Evolutionary conservation across 768 basidiomycete species (phyloP).

Genomic region (Postia placenta): DNA sequence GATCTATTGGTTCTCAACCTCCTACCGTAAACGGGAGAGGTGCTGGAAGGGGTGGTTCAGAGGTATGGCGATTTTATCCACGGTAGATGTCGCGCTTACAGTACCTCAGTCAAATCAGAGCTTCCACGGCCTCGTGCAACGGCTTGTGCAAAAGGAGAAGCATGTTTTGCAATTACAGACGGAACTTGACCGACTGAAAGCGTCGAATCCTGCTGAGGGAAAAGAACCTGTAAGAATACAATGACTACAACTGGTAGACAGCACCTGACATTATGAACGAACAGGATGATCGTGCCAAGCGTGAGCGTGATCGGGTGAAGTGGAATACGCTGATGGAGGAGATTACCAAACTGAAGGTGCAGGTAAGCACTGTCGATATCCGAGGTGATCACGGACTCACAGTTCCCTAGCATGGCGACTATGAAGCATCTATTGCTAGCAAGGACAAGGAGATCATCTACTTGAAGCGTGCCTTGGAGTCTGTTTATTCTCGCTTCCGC

Average conservation of each 20-base stretch:
- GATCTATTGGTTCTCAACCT: slow-evolving; percentile 39
- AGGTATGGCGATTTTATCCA: slow-evolving; percentile 34
- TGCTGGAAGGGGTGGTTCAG: slow-evolving; percentile 45
- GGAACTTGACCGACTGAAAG: slow-evolving; percentile 60
- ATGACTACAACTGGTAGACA: too few relatives aligned
- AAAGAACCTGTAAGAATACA: slow-evolving; percentile 60
- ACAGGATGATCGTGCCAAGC: slow-evolving; percentile 68
- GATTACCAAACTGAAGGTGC: slow-evolving; percentile 60
- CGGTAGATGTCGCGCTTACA: not conserved
- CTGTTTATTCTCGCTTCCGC: slow-evolving; percentile 76
- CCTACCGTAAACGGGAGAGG: slow-evolving; percentile 32
- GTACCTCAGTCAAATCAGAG: slow-evolving; percentile 34
- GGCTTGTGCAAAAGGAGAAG: slow-evolving; percentile 80
- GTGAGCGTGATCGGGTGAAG: slow-evolving; percentile 69
- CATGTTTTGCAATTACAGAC: slow-evolving; percentile 69
- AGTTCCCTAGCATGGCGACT: slow-evolving; percentile 42
- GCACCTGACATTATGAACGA: not conserved
- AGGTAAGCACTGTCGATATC: slow-evolving; percentile 35
- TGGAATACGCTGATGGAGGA: slow-evolving; percentile 72
- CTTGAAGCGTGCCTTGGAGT: slow-evolving; percentile 82
- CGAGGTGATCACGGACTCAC: not conserved
- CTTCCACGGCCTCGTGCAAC: slow-evolving; percentile 70
- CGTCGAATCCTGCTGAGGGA: slow-evolving; percentile 48
- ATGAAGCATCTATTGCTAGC: slow-evolving; percentile 37
- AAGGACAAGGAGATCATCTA: slow-evolving; percentile 73